Conservation (phyloP, 139 green algal genomes). For the Asterochloris erici region DNA sequence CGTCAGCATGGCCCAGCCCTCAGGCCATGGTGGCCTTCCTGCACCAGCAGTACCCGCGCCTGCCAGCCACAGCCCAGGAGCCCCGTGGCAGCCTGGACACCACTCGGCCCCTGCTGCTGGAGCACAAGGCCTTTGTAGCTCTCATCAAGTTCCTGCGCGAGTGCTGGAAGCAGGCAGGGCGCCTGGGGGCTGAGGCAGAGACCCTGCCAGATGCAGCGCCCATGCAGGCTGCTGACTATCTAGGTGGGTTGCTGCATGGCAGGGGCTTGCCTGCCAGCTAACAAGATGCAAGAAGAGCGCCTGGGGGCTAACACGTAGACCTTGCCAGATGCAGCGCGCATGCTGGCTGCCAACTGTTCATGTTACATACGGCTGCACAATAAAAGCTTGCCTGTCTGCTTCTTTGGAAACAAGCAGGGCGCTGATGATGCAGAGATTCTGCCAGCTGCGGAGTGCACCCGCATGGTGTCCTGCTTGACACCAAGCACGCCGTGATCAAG, state of each 20-base stretch:
- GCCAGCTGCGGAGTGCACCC: too few species aligned
- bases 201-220: background rate
- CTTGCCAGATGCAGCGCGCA: background rate
- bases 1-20: background rate
- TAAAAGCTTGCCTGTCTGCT: conserved; percentile 27
- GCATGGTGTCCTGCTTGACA: too few species aligned
- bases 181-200: background rate
- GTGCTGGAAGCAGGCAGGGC: conserved; percentile 27
- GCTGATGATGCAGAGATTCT: too few species aligned
- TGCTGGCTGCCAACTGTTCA: background rate
- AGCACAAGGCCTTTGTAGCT: conserved; percentile 38
- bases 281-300: conserved; percentile 17
- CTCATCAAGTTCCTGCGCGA: conserved; percentile 37
- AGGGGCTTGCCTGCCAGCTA: conserved; percentile 30
- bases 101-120: conserved; percentile 36
- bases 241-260: background rate
- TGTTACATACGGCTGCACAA: background rate
- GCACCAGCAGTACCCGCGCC: conserved; percentile 10
- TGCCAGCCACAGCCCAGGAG: conserved; percentile 11
- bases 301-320: background rate
- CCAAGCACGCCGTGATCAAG: too few species aligned
- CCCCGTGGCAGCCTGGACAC: conserved; percentile 1
- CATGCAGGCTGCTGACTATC: background rate
- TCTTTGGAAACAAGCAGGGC: conserved; percentile 22
- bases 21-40: conserved; percentile 36